These are phyloP conservation scores for Botrytis fabae DNA, from an alignment of 2,329 filamentous ascomycete genomes.

Conservation along the genomic window DNA sequence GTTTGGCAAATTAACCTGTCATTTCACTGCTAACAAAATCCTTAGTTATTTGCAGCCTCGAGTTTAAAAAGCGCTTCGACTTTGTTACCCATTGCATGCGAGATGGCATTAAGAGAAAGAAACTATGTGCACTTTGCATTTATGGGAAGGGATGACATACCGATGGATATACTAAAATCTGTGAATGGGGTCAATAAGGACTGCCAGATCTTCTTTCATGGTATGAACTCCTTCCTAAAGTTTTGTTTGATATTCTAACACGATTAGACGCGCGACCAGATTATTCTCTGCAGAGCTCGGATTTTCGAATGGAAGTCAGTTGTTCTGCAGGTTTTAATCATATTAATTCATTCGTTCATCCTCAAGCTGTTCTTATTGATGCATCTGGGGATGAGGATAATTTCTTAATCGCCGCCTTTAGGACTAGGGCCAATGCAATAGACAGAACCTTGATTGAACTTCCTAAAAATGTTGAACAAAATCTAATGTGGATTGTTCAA, in stretches of 20 bases:
- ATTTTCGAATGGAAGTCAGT: conserved; percentile 66
- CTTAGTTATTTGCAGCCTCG: conserved; percentile 69
- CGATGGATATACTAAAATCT: conserved; percentile 65
- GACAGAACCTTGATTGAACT: conserved; percentile 72
- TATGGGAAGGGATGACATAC: conserved; percentile 70
- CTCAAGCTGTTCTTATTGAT: conserved; percentile 69
- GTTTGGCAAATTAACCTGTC: neutral
- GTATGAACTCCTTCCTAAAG: conserved; percentile 36
- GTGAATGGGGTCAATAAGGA: conserved; percentile 75
- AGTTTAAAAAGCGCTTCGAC: conserved; percentile 70
- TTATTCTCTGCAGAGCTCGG: conserved; percentile 66
- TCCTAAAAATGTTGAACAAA: conserved; percentile 60
- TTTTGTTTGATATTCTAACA: conserved; percentile 24
- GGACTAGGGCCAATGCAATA: conserved; percentile 53
- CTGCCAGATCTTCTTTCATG: conserved; percentile 66
- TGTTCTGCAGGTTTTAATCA: conserved; percentile 68
- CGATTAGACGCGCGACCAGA: conserved; percentile 73
- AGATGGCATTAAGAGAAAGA: conserved; percentile 70
- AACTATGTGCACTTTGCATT: conserved; percentile 82
- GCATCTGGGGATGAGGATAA: conserved; percentile 63
- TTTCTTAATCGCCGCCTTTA: conserved; percentile 64
- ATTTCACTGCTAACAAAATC: conserved; percentile 20
- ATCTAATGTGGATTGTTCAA: conserved; percentile 74
- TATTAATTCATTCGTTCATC: conserved; percentile 71
- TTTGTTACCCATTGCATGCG: conserved; percentile 79